Conservation (phyloP, 2,329 filamentous ascomycete genomes). For the Penicillium sp. region DNA sequence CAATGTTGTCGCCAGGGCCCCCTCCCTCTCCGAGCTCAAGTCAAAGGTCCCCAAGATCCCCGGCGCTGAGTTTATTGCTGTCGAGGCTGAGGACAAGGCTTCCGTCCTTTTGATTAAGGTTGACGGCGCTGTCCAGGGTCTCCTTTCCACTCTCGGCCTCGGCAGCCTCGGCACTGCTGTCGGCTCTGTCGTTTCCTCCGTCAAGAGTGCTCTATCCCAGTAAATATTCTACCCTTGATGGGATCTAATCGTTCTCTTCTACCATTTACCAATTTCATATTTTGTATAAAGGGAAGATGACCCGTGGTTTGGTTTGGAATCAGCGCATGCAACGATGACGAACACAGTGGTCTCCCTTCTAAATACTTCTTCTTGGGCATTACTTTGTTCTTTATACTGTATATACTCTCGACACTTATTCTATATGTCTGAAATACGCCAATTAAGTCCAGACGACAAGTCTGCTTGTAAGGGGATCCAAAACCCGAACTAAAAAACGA, state of each 20-base stretch:
- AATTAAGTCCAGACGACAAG: neutral
- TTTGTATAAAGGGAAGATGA: neutral
- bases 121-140: constrained; percentile 9
- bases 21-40: constrained; percentile 10
- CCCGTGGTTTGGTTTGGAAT: neutral
- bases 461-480: no score
- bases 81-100: constrained; percentile 13
- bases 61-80: constrained; percentile 16
- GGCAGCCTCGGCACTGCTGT: constrained; percentile 11
- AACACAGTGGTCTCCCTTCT: neutral
- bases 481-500: neutral
- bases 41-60: constrained; percentile 12
- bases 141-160: constrained; percentile 19
- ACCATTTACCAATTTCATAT: neutral
- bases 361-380: neutral
- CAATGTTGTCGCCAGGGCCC: constrained; percentile 15
- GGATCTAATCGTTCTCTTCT: constrained; percentile 21
- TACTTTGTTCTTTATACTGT: neutral
- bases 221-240: constrained; percentile 19
- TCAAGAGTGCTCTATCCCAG: constrained; percentile 1
- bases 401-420: neutral
- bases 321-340: neutral
- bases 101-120: constrained; percentile 20
- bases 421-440: neutral
- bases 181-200: constrained; percentile 15